phyloP scores from a whole-genome alignment of 2,329 filamentous ascomycete species.

The Chaetomium strumarium region DNA sequence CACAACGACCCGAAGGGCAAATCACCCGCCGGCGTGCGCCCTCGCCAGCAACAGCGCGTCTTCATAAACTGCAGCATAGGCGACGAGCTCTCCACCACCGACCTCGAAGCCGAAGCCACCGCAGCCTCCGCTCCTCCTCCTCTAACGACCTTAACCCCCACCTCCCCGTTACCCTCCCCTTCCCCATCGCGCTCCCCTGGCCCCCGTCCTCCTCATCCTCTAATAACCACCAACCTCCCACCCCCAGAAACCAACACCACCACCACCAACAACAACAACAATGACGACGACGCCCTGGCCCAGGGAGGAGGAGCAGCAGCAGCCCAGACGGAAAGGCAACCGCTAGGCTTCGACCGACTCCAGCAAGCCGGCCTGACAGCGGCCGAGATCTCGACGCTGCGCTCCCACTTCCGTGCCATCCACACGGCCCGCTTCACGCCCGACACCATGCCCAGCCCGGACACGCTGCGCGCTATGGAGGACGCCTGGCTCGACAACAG shows the following conservation, averaged over 20 bases:
- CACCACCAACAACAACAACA: not conserved
- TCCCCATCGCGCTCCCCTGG: not conserved
- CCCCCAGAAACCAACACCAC: constrained; percentile 3
- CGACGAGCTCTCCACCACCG: constrained; percentile 59
- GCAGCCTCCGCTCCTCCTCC: constrained; percentile 40
- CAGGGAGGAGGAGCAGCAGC: too few relatives aligned
- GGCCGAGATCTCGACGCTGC: constrained; percentile 75
- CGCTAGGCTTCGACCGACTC: constrained; percentile 80
- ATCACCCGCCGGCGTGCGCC: constrained; percentile 44
- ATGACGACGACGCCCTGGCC: constrained; percentile 47
- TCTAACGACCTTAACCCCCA: constrained; percentile 4
- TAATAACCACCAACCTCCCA: constrained; percentile 28
- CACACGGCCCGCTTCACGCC: constrained; percentile 78
- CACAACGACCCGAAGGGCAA: constrained; percentile 55
- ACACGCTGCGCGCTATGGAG: constrained; percentile 70
- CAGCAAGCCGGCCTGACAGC: constrained; percentile 74
- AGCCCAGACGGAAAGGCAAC: too few relatives aligned
- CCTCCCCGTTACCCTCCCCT: constrained; percentile 17
- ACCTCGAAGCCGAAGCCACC: constrained; percentile 54
- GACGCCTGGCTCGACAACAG: constrained; percentile 85
- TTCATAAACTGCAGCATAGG: constrained; percentile 95
- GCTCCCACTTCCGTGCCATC: constrained; percentile 83
- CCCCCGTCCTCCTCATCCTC: not conserved
- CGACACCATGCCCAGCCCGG: constrained; percentile 78
- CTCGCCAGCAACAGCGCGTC: constrained; percentile 44